These are phyloP conservation scores for Porodaedalea pini DNA, from an alignment of 1,284 basidiomycete species.

Conservation along the genomic window DNA sequence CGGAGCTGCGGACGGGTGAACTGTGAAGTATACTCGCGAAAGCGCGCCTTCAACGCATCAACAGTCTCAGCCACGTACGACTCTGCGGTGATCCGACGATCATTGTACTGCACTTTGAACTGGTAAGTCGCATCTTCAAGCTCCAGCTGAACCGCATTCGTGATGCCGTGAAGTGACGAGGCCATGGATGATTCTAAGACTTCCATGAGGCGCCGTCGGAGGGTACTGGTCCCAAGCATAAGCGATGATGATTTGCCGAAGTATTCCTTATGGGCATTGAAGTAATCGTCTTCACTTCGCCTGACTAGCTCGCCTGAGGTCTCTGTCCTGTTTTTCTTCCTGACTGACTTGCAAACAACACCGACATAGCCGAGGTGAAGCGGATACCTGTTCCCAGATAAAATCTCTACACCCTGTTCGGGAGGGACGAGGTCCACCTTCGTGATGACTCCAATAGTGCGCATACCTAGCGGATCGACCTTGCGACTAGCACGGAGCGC, in stretches of 20 bases:
- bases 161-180: constrained; percentile 89
- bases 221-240: constrained; percentile 88
- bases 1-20: constrained; percentile 92
- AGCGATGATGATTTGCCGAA: constrained; percentile 70
- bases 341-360: constrained; percentile 84
- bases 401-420: constrained; percentile 76
- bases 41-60: constrained; percentile 87
- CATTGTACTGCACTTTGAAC: constrained; percentile 99
- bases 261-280: constrained; percentile 65
- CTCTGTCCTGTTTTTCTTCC: constrained; percentile 44
- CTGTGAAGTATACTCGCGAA: constrained; percentile 81
- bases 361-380: constrained; percentile 96
- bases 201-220: constrained; percentile 89
- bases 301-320: constrained; percentile 52
- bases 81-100: constrained; percentile 90
- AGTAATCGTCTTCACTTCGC: constrained; percentile 80
- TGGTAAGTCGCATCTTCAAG: constrained; percentile 96
- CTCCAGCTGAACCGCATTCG: constrained; percentile 95
- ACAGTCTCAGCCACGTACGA: constrained; percentile 98
- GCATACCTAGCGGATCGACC: constrained; percentile 90
- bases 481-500: constrained; percentile 90
- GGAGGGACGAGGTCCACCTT: constrained; percentile 98
- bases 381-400: constrained; percentile 93
- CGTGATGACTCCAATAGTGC: constrained; percentile 97
- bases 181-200: constrained; percentile 98